Conservation (phyloP, 2,329 filamentous ascomycete species). For the Talaromyces sp. region DNA sequence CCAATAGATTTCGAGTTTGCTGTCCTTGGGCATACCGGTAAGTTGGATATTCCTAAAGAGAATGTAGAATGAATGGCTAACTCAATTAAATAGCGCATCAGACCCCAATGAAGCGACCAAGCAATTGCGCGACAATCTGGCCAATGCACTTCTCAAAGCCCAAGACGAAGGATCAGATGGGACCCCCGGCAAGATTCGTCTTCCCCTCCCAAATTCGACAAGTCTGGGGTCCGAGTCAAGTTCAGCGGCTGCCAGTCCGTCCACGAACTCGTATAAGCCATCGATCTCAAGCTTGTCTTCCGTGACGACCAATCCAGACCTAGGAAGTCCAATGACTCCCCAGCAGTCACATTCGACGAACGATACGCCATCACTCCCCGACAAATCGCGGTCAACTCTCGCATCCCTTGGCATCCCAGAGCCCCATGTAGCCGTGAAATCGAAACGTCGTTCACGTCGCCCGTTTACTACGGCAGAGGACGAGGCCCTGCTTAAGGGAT, state of each 20-base stretch:
- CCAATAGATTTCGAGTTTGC: conserved; percentile 55
- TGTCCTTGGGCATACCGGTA: conserved; percentile 53
- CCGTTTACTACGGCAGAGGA: conserved; percentile 62
- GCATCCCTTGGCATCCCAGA: conserved; percentile 52
- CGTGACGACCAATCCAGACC: conserved; percentile 17
- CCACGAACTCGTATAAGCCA: conserved; percentile 17
- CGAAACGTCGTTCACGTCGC: conserved; percentile 56
- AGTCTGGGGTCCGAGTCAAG: conserved; percentile 17
- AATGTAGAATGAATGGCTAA: conserved; percentile 10
- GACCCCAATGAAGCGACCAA: conserved; percentile 42
- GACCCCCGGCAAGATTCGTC: conserved; percentile 26
- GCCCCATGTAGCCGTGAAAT: conserved; percentile 50
- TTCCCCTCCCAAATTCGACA: conserved; percentile 28
- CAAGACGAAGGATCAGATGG: conserved; percentile 30
- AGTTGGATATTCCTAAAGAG: background rate
- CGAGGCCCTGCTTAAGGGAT: conserved; percentile 60
- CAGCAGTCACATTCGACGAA: conserved; percentile 25
- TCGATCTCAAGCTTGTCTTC: conserved; percentile 23
- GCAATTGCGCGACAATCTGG: conserved; percentile 40
- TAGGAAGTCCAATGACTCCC: conserved; percentile 14
- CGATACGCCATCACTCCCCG: conserved; percentile 32
- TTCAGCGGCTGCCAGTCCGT: conserved; percentile 16
- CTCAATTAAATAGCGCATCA: conserved; percentile 24
- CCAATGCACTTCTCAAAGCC: conserved; percentile 35
- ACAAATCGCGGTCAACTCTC: conserved; percentile 36